Evolutionary conservation across 23 red algal genomes (phyloP), one percentile per base, ranked within the genome.

Genomic region (Gracilaria caudata): DNA sequence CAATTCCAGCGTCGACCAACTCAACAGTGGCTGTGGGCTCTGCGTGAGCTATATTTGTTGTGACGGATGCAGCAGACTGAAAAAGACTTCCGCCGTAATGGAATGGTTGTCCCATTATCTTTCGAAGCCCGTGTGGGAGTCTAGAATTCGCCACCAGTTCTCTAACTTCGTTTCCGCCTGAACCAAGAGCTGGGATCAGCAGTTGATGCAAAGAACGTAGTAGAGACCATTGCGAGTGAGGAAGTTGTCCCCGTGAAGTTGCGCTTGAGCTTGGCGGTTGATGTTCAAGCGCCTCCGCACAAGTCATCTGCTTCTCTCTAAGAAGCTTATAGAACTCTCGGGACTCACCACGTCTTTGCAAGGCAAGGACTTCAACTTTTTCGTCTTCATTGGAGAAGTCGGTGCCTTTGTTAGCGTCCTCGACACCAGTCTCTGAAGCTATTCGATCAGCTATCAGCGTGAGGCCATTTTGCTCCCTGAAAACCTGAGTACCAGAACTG

Each of bases 11-110:
- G 26, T 92, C 72, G 4, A 93, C 84, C 28, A 96, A 71, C 43
- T 84, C 76, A 16, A 56, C 39, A 10, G 94, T 93, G 2, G 87
- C 90, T 30, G 87, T 92, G 9, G 94, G 94, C 83, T 96, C 94
- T n/a, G 94, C 83, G 49, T 96, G 94, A 29, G 94, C 94, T 77
- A 96, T 92, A 57, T 92, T 82, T 16, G 94, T 81, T 21, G 90
- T 83, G 30, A 90, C 55, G 10, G 72, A 73, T 44, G 86, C 94
- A 36, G 94, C 88, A 28, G 84, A 82, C 51, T 83, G 68, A 90
- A 96, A 96, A 23, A 96, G 70, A 78, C 85, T 89, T 29, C 94
- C 94, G 10, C 94, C 94, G 80, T 89, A 84, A 49, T 87, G 66
- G 39, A 92, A 89, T 25, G 94, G 94, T 53, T 90, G 80, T 51